Evolutionary conservation across 805 yeast species (phyloP).

Genomic region (Teunomyces pallodes): DNA sequence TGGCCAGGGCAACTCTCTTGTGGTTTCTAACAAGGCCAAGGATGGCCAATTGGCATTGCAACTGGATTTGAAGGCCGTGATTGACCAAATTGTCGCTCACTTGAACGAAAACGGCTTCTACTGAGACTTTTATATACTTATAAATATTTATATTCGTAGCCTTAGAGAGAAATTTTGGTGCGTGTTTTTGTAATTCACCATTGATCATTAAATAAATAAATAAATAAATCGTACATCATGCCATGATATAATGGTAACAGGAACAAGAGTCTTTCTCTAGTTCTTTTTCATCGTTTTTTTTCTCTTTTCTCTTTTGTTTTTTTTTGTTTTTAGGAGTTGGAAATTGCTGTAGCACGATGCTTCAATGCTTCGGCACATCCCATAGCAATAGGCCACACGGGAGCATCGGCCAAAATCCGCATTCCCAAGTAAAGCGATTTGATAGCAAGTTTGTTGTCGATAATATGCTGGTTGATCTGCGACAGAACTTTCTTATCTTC

Average conservation of each 20-base stretch:
- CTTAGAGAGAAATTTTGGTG: background rate
- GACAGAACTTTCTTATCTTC: constrained; percentile 35
- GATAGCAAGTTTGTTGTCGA: constrained; percentile 51
- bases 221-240: constrained; percentile 2
- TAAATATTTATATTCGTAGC: too few relatives aligned
- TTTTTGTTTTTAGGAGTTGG: constrained; percentile 1
- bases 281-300: background rate
- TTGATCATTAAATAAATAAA: background rate
- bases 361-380: constrained; percentile 78
- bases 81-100: constrained; percentile 67
- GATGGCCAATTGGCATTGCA: constrained; percentile 10
- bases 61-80: constrained; percentile 38
- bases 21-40: constrained; percentile 18
- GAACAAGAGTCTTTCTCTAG: too few relatives aligned
- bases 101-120: constrained; percentile 85
- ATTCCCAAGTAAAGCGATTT: constrained; percentile 67
- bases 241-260: background rate
- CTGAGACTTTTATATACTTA: constrained; percentile 16
- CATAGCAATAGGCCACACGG: constrained; percentile 81
- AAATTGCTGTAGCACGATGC: constrained; percentile 38
- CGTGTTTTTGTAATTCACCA: background rate
- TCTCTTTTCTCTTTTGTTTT: background rate
- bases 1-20: constrained; percentile 56
- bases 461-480: constrained; percentile 43
- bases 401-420: constrained; percentile 77